These are phyloP conservation scores for Arthrobotrys megalospora DNA, from an alignment of 2,329 filamentous ascomycete species.

Conservation along the genomic window DNA sequence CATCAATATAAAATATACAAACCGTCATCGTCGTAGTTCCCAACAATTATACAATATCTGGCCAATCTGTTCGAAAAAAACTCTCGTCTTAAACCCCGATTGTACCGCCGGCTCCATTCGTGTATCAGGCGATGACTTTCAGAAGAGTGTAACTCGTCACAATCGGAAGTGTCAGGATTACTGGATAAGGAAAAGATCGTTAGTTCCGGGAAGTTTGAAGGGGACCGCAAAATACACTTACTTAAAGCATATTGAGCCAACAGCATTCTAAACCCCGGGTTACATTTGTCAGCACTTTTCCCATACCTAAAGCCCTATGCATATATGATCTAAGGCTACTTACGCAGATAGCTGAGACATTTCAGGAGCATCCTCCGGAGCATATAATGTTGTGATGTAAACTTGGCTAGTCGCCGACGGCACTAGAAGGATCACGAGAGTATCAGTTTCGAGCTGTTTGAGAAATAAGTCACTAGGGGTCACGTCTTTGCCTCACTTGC, in stretches of 20 bases:
- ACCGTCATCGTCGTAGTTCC: not conserved
- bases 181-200: slow-evolving; percentile 13
- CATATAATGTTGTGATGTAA: slow-evolving; percentile 64
- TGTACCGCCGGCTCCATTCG: not conserved
- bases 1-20: not conserved
- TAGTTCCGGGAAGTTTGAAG: slow-evolving; percentile 1
- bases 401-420: slow-evolving; percentile 64
- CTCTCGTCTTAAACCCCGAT: no score
- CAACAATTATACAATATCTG: no score
- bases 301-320: slow-evolving; percentile 8
- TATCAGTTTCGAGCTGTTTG: slow-evolving; percentile 24
- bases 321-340: slow-evolving; percentile 30
- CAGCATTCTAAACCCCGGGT: slow-evolving; percentile 61
- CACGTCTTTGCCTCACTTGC: slow-evolving; percentile 54
- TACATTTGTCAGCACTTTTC: slow-evolving; percentile 24
- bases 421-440: slow-evolving; percentile 52
- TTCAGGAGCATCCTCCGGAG: slow-evolving; percentile 63
- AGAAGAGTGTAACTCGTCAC: slow-evolving; percentile 46
- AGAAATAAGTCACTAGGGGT: not conserved
- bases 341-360: slow-evolving; percentile 64
- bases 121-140: slow-evolving; percentile 32
- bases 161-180: slow-evolving; percentile 50
- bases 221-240: slow-evolving; percentile 43
- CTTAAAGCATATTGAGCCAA: slow-evolving; percentile 63
- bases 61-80: no score